phyloP scores from a whole-genome alignment of 2,329 filamentous ascomycete species.

The Periconia macrospinosa region DNA sequence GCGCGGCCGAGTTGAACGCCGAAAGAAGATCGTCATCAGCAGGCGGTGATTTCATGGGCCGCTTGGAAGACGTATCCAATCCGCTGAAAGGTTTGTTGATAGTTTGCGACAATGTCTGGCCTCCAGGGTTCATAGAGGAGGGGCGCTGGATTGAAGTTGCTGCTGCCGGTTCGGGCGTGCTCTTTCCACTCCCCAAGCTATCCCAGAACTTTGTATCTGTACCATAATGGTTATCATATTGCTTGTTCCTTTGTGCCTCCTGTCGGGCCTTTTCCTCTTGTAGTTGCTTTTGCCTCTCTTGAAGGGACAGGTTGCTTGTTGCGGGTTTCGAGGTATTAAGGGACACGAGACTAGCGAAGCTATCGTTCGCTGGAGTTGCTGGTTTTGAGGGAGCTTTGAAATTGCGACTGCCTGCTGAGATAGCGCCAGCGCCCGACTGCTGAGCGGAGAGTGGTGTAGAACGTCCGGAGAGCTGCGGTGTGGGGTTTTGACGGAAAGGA shows the following conservation, averaged over 20 bases:
- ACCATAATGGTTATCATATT: slow-evolving; percentile 77
- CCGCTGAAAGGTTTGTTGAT: slow-evolving; percentile 45
- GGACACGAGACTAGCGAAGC: slow-evolving; percentile 75
- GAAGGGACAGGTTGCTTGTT: slow-evolving; percentile 69
- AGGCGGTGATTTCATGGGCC: slow-evolving; percentile 27
- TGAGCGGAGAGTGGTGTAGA: slow-evolving; percentile 44
- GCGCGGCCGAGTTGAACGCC: slow-evolving; percentile 62
- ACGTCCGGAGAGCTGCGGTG: slow-evolving; percentile 44
- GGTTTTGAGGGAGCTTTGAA: slow-evolving; percentile 56
- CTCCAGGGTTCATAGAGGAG: slow-evolving; percentile 23
- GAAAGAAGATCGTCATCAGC: slow-evolving; percentile 63
- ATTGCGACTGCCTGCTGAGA: slow-evolving; percentile 39
- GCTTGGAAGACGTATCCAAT: slow-evolving; percentile 33
- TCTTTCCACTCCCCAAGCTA: slow-evolving; percentile 61
- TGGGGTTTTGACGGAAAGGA: slow-evolving; percentile 41
- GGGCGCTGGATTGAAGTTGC: slow-evolving; percentile 26
- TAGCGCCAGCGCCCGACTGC: slow-evolving; percentile 42
- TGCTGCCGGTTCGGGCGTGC: slow-evolving; percentile 47
- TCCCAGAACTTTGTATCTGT: slow-evolving; percentile 73
- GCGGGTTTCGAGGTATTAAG: slow-evolving; percentile 60
- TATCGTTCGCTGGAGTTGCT: slow-evolving; percentile 60
- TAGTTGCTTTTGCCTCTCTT: slow-evolving; percentile 68
- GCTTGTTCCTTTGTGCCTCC: slow-evolving; percentile 71
- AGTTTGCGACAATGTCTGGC: slow-evolving; percentile 33
- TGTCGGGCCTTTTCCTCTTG: slow-evolving; percentile 78